Evolutionary conservation across 805 yeast genomes (phyloP), one percentile per base, ranked within the genome.

Genomic region (Metschnikowia arizonensis): DNA sequence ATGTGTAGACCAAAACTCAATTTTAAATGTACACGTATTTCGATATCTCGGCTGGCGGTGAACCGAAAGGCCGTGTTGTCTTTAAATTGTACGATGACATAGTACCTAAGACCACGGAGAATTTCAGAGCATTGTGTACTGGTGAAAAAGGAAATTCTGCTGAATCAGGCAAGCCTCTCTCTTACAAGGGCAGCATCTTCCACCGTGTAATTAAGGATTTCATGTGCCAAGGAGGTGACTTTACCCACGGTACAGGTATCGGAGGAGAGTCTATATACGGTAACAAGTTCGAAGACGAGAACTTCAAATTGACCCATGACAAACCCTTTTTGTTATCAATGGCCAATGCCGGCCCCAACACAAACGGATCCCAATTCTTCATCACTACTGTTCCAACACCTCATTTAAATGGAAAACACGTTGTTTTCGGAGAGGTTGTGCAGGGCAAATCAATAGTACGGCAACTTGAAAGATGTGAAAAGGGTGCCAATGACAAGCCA

Each of bases 281-380:
- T 58, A 81, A 77, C 50, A 82, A 77, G 65, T 85, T 85, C 70
- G 96, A 87, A 60, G 99, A 91, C 63, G 99, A 91, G 65, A 85
- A 84, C 65, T 91, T 93, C 64, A 54, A 61, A 63, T 73, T 74
- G 73, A 82, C 69, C 63, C 97, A 91, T 73, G 75, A 74, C 76
- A 81, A 69, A 82, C 95, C 77, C 78, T 95, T 95, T 63, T 89
- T 79, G 73, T 85, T 71, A 69, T 88, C 96, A 52, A 91, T 91
- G 97, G 97, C 97, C 68, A 91, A 91, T 68, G 95, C 97, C 54
- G 97, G 97, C 59, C 96, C 95, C 70, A 87, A 88, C 83, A 88
- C 97, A 74, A 91, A 91, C 75, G 97, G 97, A 47, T 89, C 97
- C 45, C 98, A 90, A 75, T 90, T 90, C 74, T 90, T 91, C 80